phyloP scores from a whole-genome alignment of 1,139 yeast genomes.

The Magnusiomyces magnusii region DNA sequence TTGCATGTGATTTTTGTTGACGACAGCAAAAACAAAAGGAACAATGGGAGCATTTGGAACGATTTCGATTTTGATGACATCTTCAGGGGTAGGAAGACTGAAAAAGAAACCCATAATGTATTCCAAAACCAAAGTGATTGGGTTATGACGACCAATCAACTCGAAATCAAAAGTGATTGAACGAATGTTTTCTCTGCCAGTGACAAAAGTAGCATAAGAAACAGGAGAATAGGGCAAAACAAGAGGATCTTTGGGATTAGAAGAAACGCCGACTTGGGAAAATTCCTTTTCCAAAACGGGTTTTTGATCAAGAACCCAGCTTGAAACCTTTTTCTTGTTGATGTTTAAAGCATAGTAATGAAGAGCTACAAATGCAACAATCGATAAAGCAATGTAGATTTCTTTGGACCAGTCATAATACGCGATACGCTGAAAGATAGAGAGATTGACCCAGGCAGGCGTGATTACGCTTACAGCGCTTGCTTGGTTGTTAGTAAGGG shows the following conservation, averaged over 20 bases:
- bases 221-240: constrained; percentile 60
- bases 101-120: constrained; percentile 48
- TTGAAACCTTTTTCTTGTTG: constrained; percentile 51
- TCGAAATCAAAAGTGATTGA: constrained; percentile 53
- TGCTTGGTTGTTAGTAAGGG: background rate
- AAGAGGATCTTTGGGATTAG: constrained; percentile 11
- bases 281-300: constrained; percentile 58
- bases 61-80: constrained; percentile 44
- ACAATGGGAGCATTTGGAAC: constrained; percentile 46
- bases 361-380: constrained; percentile 34
- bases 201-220: constrained; percentile 68
- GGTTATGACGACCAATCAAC: constrained; percentile 74
- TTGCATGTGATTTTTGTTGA: constrained; percentile 79
- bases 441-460: constrained; percentile 31
- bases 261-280: constrained; percentile 67
- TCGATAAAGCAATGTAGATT: constrained; percentile 45
- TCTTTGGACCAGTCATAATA: constrained; percentile 74
- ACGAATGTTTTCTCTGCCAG: constrained; percentile 77
- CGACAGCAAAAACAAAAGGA: constrained; percentile 75
- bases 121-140: constrained; percentile 57
- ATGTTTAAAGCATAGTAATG: constrained; percentile 49
- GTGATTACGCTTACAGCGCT: constrained; percentile 16
- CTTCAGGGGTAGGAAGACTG: constrained; percentile 42
- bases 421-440: constrained; percentile 32
- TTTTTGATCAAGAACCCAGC: constrained; percentile 43